These are phyloP conservation scores for Phytophthora aleatoria DNA, from an alignment of 352 stramenopile genomes.

Conservation along the genomic window DNA sequence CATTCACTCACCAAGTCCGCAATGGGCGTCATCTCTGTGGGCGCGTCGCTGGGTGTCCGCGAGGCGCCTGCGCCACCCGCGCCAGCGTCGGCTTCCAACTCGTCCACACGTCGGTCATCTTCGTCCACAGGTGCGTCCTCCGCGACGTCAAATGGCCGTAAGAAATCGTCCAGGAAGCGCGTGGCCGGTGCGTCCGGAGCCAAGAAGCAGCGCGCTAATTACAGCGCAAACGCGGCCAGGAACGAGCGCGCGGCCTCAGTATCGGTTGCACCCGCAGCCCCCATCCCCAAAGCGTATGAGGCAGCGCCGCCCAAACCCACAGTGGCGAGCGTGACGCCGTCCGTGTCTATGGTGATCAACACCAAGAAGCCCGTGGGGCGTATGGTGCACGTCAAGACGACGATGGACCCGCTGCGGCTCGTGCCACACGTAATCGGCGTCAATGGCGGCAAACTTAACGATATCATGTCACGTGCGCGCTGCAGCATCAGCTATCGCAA, in stretches of 20 bases:
- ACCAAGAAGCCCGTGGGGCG: slow-evolving; percentile 18
- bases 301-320: background rate
- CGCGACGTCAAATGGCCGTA: slow-evolving; percentile 9
- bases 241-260: slow-evolving; percentile 7
- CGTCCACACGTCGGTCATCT: slow-evolving; percentile 13
- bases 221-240: slow-evolving; percentile 1
- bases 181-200: background rate
- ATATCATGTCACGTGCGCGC: slow-evolving; percentile 59
- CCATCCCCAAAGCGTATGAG: slow-evolving; percentile 4
- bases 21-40: slow-evolving; percentile 85
- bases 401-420: slow-evolving; percentile 43
- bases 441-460: slow-evolving; percentile 55
- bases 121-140: slow-evolving; percentile 3
- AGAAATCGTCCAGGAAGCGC: slow-evolving; percentile 35
- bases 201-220: slow-evolving; percentile 23
- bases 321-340: slow-evolving; percentile 3
- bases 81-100: background rate
- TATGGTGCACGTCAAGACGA: slow-evolving; percentile 53
- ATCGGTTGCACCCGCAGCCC: background rate
- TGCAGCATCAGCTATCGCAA: slow-evolving; percentile 58
- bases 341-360: slow-evolving; percentile 20
- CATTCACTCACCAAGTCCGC: background rate
- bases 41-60: slow-evolving; percentile 74
- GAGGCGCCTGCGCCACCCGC: slow-evolving; percentile 23
- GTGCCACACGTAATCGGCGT: slow-evolving; percentile 55